phyloP scores from a whole-genome alignment of 441 rosid species.

The Bruguiera hainesii region DNA sequence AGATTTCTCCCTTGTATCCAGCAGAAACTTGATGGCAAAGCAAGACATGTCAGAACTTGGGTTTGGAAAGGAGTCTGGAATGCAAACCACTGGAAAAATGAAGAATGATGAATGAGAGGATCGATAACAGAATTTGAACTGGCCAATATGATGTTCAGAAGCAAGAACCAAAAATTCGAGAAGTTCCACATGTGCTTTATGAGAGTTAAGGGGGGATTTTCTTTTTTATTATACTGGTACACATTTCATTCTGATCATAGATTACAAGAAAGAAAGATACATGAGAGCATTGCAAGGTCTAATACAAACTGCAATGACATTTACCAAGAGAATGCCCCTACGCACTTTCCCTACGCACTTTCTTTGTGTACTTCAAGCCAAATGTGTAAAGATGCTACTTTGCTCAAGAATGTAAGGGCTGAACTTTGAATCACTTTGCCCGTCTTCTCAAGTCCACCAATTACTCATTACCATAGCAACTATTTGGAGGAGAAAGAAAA shows the following conservation, averaged over 20 bases:
- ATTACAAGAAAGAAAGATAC: not conserved
- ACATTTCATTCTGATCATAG: slow-evolving; percentile 6
- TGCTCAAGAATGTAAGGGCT: not conserved
- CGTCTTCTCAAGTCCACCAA: not conserved
- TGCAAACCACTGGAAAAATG: slow-evolving; percentile 31
- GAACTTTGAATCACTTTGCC: not conserved
- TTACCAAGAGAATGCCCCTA: not conserved
- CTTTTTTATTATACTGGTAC: slow-evolving; percentile 2
- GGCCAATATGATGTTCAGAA: not conserved
- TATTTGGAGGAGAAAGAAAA: too few species aligned
- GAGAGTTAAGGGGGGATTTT: not conserved
- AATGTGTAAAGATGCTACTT: not conserved
- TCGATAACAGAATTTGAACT: slow-evolving; percentile 23
- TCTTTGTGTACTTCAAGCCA: not conserved
- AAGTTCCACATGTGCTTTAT: slow-evolving; percentile 1
- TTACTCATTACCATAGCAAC: too few species aligned
- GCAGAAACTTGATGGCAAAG: slow-evolving; percentile 90
- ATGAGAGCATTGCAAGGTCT: not conserved
- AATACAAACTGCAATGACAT: not conserved
- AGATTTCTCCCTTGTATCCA: slow-evolving; percentile 6
- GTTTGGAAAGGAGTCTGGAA: slow-evolving; percentile 40
- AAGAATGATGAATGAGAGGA: slow-evolving; percentile 20
- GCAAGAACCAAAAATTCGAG: not conserved
- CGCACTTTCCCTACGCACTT: not conserved
- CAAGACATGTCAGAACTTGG: slow-evolving; percentile 81